These are phyloP conservation scores for Clohesyomyces aquaticus DNA, from an alignment of 495 filamentous ascomycete genomes.

Conservation along the genomic window DNA sequence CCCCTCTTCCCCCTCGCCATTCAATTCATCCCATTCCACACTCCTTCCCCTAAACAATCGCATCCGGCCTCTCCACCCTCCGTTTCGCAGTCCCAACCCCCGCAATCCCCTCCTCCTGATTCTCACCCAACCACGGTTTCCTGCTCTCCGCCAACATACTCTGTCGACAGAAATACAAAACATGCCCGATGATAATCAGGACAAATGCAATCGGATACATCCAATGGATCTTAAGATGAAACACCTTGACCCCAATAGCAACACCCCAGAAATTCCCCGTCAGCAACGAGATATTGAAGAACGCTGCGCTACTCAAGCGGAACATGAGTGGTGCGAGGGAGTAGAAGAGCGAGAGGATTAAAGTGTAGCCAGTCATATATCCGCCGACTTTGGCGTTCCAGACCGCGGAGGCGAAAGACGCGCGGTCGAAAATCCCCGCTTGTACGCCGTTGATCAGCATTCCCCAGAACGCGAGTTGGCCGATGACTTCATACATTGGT, in stretches of 20 bases:
- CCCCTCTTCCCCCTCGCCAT: background rate
- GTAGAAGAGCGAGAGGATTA: slow-evolving; percentile 81
- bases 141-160: slow-evolving; percentile 79
- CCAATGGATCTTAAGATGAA: slow-evolving; percentile 79
- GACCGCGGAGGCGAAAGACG: slow-evolving; percentile 65
- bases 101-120: slow-evolving; percentile 78
- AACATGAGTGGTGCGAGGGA: slow-evolving; percentile 81
- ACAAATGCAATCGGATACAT: slow-evolving; percentile 96
- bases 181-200: slow-evolving; percentile 78
- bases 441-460: slow-evolving; percentile 90
- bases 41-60: slow-evolving; percentile 22
- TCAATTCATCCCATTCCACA: background rate
- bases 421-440: slow-evolving; percentile 85
- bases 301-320: slow-evolving; percentile 85
- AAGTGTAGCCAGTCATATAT: slow-evolving; percentile 85
- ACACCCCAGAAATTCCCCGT: slow-evolving; percentile 98
- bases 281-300: slow-evolving; percentile 93
- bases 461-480: slow-evolving; percentile 86
- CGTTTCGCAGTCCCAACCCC: slow-evolving; percentile 88
- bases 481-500: slow-evolving; percentile 91
- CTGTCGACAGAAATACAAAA: slow-evolving; percentile 81
- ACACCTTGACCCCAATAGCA: slow-evolving; percentile 83
- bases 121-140: slow-evolving; percentile 91
- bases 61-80: slow-evolving; percentile 61
- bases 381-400: slow-evolving; percentile 73